Evolutionary conservation across 495 filamentous ascomycete genomes (phyloP).

Genomic region (Penicillium herquei): DNA sequence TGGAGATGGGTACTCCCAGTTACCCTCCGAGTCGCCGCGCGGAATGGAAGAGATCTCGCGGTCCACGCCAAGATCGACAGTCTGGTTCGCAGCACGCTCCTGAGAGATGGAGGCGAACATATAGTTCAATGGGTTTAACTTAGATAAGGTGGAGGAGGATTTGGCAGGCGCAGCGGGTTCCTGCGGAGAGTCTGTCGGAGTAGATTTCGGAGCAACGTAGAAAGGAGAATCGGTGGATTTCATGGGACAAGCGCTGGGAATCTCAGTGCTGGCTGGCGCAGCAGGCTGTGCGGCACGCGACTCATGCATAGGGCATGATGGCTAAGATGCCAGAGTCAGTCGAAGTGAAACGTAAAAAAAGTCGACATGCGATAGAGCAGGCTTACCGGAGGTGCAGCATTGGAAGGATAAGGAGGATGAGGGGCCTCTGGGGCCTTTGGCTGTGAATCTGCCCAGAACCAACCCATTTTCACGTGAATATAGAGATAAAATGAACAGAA

Average conservation of each 20-base stretch:
- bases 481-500: background rate
- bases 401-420: conserved; percentile 35
- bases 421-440: conserved; percentile 43
- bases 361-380: background rate
- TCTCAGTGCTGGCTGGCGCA: conserved; percentile 38
- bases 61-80: conserved; percentile 65
- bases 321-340: conserved; percentile 55
- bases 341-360: background rate
- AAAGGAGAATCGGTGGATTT: conserved; percentile 44
- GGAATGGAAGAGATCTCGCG: conserved; percentile 87
- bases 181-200: conserved; percentile 16
- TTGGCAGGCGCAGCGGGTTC: conserved; percentile 28
- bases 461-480: conserved; percentile 67
- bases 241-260: conserved; percentile 55
- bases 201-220: conserved; percentile 31
- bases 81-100: conserved; percentile 68
- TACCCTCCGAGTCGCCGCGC: conserved; percentile 65
- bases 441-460: conserved; percentile 91
- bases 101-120: conserved; percentile 90
- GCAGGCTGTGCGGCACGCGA: conserved; percentile 44
- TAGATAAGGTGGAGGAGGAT: conserved; percentile 58
- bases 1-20: conserved; percentile 97
- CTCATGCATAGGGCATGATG: conserved; percentile 89
- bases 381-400: conserved; percentile 67
- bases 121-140: conserved; percentile 91